Evolutionary conservation across 345 rosid species (phyloP).

Genomic region (Aquilaria malaccensis): DNA sequence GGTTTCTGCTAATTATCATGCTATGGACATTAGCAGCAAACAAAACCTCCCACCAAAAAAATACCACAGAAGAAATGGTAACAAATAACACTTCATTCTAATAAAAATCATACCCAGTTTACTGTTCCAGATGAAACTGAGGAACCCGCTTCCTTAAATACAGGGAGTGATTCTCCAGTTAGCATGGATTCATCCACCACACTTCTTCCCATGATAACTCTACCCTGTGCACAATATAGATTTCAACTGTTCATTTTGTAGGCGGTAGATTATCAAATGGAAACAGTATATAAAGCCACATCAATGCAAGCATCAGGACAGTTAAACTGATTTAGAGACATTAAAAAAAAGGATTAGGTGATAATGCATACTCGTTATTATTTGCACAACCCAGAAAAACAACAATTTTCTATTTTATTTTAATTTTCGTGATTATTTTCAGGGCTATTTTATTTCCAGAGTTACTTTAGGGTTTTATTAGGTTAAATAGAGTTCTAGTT

Average conservation of each 20-base stretch:
- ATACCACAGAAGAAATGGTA: not conserved
- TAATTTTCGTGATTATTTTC: no score
- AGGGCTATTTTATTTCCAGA: no score
- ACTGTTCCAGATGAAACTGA: constrained; percentile 89
- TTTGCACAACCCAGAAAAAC: no score
- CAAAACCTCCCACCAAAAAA: constrained; percentile 5
- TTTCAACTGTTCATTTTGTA: constrained; percentile 10
- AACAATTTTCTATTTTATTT: no score
- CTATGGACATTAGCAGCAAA: constrained; percentile 3
- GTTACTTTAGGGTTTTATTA: no score
- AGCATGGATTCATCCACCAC: constrained; percentile 98
- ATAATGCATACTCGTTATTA: no score
- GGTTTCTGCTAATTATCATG: not conserved
- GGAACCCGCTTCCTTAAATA: constrained; percentile 69
- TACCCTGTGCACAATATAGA: constrained; percentile 44
- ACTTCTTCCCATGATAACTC: constrained; percentile 87
- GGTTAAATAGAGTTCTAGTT: no score
- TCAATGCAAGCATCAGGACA: constrained; percentile 1
- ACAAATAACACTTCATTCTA: not conserved
- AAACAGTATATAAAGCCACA: no score
- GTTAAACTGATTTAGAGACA: not conserved
- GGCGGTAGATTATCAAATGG: no score
- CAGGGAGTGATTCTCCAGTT: constrained; percentile 94
- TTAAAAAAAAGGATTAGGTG: no score
- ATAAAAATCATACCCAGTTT: constrained; percentile 59